A percentile compares a stretch with the other conserved stretches of the same genome.
Conservation (phyloP, 2,329 filamentous ascomycete genomes). For the Stemphylium lycopersici region DNA sequence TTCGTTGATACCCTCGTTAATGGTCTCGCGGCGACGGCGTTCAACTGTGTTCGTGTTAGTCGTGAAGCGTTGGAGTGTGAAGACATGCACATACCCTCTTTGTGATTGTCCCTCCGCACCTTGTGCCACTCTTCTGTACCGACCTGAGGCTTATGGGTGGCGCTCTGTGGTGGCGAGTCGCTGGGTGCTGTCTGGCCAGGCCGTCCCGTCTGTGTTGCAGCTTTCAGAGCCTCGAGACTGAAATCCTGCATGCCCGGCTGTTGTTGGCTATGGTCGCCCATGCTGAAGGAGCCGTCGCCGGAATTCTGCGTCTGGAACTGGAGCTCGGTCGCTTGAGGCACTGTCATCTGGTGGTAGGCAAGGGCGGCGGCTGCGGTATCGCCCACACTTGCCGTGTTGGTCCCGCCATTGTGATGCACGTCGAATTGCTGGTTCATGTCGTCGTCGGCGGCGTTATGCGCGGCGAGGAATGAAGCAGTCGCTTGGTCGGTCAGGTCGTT, state of each 20-base stretch:
- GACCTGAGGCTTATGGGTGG: slow-evolving; percentile 75
- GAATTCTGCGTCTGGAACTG: slow-evolving; percentile 56
- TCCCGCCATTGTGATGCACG: slow-evolving; percentile 59
- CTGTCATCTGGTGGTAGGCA: slow-evolving; percentile 61
- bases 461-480: slow-evolving; percentile 47
- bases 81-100: slow-evolving; percentile 74
- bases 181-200: slow-evolving; percentile 47
- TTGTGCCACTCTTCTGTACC: slow-evolving; percentile 98
- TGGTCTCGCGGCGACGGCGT: slow-evolving; percentile 93
- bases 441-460: slow-evolving; percentile 50
- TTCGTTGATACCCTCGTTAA: slow-evolving; percentile 98
- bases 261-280: slow-evolving; percentile 52
- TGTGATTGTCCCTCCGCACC: slow-evolving; percentile 95
- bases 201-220: slow-evolving; percentile 54
- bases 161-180: slow-evolving; percentile 44
- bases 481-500: slow-evolving; percentile 48
- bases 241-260: slow-evolving; percentile 47
- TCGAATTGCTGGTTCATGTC: slow-evolving; percentile 53
- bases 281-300: slow-evolving; percentile 52
- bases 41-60: slow-evolving; percentile 68
- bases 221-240: slow-evolving; percentile 58
- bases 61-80: not conserved
- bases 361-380: slow-evolving; percentile 67
- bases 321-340: slow-evolving; percentile 62
- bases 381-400: slow-evolving; percentile 56